Percentiles rank a stretch among this genome's conserved stretches.
Evolutionary conservation across 768 basidiomycete genomes (phyloP).

Genomic region (Rickenella mellea): DNA sequence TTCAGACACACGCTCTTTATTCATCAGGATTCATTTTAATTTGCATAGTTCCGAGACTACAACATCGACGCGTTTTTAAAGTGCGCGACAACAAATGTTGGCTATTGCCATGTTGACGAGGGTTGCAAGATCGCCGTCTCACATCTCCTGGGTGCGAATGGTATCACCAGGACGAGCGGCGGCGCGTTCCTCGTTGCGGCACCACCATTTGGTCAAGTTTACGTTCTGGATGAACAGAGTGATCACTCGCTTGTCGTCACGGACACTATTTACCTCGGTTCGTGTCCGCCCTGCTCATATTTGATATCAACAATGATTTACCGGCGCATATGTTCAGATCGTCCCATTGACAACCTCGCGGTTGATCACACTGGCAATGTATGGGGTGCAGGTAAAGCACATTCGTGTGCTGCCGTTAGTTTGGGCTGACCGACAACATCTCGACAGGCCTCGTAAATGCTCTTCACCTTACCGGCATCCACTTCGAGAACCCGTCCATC

Average conservation of each 20-base stretch:
- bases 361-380: constrained; percentile 50
- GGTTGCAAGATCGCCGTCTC: constrained; percentile 54
- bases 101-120: constrained; percentile 49
- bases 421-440: not conserved
- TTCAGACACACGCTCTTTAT: not conserved
- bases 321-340: constrained; percentile 25
- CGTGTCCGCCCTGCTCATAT: constrained; percentile 6
- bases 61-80: not conserved
- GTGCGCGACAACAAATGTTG: constrained; percentile 22
- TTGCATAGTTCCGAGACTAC: not conserved
- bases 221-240: constrained; percentile 44
- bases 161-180: constrained; percentile 45
- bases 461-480: constrained; percentile 23
- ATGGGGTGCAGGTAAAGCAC: constrained; percentile 47
- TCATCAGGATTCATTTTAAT: not conserved
- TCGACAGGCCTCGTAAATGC: constrained; percentile 33
- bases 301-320: not conserved
- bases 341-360: constrained; percentile 49
- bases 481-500: constrained; percentile 30
- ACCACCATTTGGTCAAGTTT: constrained; percentile 32
- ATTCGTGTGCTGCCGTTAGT: not conserved
- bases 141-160: constrained; percentile 48
- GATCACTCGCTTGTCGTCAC: constrained; percentile 48
- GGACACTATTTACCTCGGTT: constrained; percentile 49
- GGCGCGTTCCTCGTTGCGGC: constrained; percentile 59